Evolutionary conservation across 2,329 filamentous ascomycete species (phyloP).

Genomic region (Ambrosiella cleistominuta): DNA sequence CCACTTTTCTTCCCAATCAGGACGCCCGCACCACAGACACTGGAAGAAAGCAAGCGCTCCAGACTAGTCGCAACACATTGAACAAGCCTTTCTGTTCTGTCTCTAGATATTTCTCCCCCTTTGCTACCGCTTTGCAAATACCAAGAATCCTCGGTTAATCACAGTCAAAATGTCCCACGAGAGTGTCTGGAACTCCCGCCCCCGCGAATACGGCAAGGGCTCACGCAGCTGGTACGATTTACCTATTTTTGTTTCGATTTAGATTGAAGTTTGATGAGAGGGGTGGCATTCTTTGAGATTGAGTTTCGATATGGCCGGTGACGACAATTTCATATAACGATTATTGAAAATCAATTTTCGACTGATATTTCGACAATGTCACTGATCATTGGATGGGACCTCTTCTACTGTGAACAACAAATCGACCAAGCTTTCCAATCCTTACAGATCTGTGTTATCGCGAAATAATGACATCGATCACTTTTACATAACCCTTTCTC

Average conservation of each 20-base stretch:
- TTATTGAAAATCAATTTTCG: too few relatives aligned
- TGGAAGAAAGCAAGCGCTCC: neutral
- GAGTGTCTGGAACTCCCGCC: slow-evolving; percentile 98
- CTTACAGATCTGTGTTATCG: too few relatives aligned
- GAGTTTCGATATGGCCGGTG: neutral
- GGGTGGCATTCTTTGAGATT: neutral
- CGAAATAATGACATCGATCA: too few relatives aligned
- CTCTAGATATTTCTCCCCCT: slow-evolving; percentile 9
- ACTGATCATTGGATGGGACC: too few relatives aligned
- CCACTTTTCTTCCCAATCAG: slow-evolving; percentile 12
- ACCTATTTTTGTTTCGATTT: neutral
- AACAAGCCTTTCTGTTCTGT: slow-evolving; percentile 12
- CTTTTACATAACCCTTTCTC: too few relatives aligned
- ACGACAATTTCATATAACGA: neutral
- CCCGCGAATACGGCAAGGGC: slow-evolving; percentile 94
- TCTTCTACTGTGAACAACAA: too few relatives aligned
- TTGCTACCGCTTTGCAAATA: slow-evolving; percentile 13
- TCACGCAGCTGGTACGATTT: slow-evolving; percentile 68
- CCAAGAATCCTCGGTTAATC: slow-evolving; percentile 15
- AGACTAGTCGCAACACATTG: slow-evolving; percentile 8
- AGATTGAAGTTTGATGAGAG: neutral
- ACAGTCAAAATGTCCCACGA: slow-evolving; percentile 53
- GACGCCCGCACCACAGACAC: slow-evolving; percentile 8
- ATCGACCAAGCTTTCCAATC: too few relatives aligned
- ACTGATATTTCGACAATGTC: too few relatives aligned